Percentiles rank a stretch among this genome's conserved stretches.
Conservation (phyloP, 2,329 filamentous ascomycete species). For the Dothistroma septosporum region DNA sequence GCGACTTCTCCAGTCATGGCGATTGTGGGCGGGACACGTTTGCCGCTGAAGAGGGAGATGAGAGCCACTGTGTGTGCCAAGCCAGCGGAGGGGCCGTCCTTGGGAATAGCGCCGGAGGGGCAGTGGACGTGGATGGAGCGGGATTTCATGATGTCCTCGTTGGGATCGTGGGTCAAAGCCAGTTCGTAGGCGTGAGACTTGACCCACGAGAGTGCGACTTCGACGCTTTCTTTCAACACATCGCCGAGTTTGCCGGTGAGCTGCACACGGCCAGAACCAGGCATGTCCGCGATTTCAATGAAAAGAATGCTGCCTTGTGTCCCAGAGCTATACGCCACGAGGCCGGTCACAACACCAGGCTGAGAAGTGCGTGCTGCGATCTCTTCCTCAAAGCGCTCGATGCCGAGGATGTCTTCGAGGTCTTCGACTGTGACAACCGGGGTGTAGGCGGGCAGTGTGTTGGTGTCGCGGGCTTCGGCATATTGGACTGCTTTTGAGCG, state of each 20-base stretch:
- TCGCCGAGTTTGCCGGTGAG: constrained; percentile 94
- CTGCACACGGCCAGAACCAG: constrained; percentile 84
- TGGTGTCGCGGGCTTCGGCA: constrained; percentile 79
- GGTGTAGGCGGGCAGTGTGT: constrained; percentile 62
- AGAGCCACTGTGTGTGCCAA: constrained; percentile 91
- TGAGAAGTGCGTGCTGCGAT: constrained; percentile 78
- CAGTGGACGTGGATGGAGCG: constrained; percentile 95
- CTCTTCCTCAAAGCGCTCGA: constrained; percentile 92
- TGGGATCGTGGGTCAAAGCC: constrained; percentile 72
- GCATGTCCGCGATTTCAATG: constrained; percentile 98
- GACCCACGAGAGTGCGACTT: constrained; percentile 94
- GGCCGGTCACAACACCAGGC: constrained; percentile 89
- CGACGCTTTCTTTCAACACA: constrained; percentile 93
- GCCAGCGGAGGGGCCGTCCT: constrained; percentile 79
- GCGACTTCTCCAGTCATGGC: constrained; percentile 87
- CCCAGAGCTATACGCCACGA: constrained; percentile 89
- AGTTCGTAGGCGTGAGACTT: constrained; percentile 92
- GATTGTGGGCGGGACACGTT: constrained; percentile 81
- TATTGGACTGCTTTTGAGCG: constrained; percentile 93
- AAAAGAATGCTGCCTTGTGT: constrained; percentile 95
- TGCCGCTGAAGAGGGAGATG: constrained; percentile 82
- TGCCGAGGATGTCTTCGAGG: constrained; percentile 84
- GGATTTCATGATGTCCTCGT: constrained; percentile 92
- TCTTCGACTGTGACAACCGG: constrained; percentile 71
- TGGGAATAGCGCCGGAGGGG: constrained; percentile 88